Conservation (phyloP, 768 basidiomycete species). For the Lentinula aciculospora region DNA sequence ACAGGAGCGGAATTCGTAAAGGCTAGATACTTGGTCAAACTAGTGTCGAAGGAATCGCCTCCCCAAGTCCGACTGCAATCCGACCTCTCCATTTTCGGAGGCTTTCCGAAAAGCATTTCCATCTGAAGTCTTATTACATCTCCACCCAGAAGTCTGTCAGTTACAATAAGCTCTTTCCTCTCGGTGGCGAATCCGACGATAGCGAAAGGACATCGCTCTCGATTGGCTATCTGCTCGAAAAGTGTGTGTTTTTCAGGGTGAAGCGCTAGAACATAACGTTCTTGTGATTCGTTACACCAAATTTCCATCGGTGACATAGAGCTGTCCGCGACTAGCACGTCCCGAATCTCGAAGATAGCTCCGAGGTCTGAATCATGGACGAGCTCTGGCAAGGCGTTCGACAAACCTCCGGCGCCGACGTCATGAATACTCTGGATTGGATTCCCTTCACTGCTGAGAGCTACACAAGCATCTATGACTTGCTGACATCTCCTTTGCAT, state of each 20-base stretch:
- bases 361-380: conserved; percentile 96
- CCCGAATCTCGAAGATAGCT: conserved; percentile 88
- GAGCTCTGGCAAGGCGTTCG: conserved; percentile 94
- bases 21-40: conserved; percentile 65
- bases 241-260: conserved; percentile 50
- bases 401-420: conserved; percentile 94
- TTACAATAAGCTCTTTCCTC: conserved; percentile 81
- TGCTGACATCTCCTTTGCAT: conserved; percentile 97
- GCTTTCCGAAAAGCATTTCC: conserved; percentile 95
- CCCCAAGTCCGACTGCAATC: conserved; percentile 44
- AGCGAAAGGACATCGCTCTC: conserved; percentile 92
- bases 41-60: conserved; percentile 58
- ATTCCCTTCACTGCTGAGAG: conserved; percentile 42
- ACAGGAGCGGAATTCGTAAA: conserved; percentile 14
- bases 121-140: conserved; percentile 88
- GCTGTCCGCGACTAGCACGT: conserved; percentile 85
- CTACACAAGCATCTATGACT: conserved; percentile 90
- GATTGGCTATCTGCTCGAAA: conserved; percentile 74
- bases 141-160: conserved; percentile 72
- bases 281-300: conserved; percentile 99
- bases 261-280: conserved; percentile 93
- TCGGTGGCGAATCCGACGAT: conserved; percentile 85
- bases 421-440: conserved; percentile 97
- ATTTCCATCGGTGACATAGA: conserved; percentile 99
- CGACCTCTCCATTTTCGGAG: conserved; percentile 82